Evolutionary conservation across 352 stramenopile species (phyloP).

Genomic region (Globisporangium orthogonon): DNA sequence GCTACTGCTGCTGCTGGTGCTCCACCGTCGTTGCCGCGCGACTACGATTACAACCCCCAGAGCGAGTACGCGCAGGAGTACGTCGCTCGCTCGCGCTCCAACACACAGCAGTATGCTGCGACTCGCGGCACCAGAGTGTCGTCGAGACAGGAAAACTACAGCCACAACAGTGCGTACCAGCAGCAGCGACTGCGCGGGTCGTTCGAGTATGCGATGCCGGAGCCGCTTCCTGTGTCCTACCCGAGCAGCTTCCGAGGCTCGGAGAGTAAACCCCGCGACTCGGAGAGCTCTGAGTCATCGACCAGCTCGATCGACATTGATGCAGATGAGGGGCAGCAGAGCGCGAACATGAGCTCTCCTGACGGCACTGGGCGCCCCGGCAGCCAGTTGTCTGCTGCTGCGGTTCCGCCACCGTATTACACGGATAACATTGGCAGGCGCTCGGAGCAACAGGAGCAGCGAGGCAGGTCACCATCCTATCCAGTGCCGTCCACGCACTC

Average conservation of each 20-base stretch:
- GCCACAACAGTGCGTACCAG: constrained; percentile 8
- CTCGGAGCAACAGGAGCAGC: neutral
- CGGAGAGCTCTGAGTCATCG: constrained; percentile 58
- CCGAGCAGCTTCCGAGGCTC: constrained; percentile 9
- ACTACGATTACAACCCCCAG: constrained; percentile 11
- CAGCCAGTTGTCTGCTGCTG: constrained; percentile 16
- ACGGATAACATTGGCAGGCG: neutral
- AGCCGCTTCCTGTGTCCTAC: neutral
- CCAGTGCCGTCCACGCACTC: neutral
- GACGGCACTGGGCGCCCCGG: constrained; percentile 1
- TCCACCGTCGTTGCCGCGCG: constrained; percentile 3
- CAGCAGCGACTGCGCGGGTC: constrained; percentile 14
- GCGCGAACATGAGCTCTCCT: neutral
- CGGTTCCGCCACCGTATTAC: constrained; percentile 7
- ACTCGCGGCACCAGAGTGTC: constrained; percentile 1
- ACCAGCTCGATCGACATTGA: constrained; percentile 70
- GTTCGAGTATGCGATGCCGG: constrained; percentile 17
- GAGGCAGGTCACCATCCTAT: constrained; percentile 1
- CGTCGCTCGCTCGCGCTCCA: constrained; percentile 2
- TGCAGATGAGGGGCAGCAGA: constrained; percentile 15
- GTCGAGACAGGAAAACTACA: constrained; percentile 12
- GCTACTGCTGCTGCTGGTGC: neutral
- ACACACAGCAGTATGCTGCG: constrained; percentile 4
- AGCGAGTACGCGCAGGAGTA: constrained; percentile 7
- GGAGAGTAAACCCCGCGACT: constrained; percentile 22